Evolutionary conservation across 345 rosid species (phyloP), one percentile per base, ranked within the genome.

Genomic region (Arabis alpina): DNA sequence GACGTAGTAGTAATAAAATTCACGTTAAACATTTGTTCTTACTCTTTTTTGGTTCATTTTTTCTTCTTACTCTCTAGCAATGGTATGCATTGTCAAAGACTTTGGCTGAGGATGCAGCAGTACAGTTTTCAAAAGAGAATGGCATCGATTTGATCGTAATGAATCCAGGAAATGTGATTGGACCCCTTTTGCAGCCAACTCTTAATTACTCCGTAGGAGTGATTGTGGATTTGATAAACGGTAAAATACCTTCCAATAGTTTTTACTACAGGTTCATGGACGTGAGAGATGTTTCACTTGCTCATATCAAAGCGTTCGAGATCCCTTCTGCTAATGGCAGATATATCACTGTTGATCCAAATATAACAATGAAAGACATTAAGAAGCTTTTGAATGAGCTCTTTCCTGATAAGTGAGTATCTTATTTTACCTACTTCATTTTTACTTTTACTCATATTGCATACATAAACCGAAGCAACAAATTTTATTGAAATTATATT

Each of bases 41-140:
- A 30, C 16, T 2, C n/a, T n/a, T 50, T 10, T 1, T 0, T 42
- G 3, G 13, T n/a, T 50, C 3, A 0, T 2, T 28, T 43, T 13
- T 27, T 1, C 15, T 43, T 30, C 41, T 14, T 48, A 4, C 54
- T 23, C 10, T 58, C 16, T 71, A 79, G 82, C 60, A 25, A 8
- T 83, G 83, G 80, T 83, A 83, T 59, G 1, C 36, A 23, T 47
- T 77, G 8, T 68, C 82, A 2, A 84, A 84, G 48, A 80, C 76
- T 2, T 71, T 76, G 49, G 82, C 85, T 0, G 85, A 84, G 70
- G 63, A 81, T n/a, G 82, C 80, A 61, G 85, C 83, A 4, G 77
- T 76, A 77, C 66, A 40, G 27, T 81, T 75, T 50, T 16, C 76
- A n/a, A 45, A 76, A 37, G 80, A 76, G 41, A 77, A 81, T 28